Evolutionary conservation across 805 yeast genomes (phyloP), one percentile per base, ranked within the genome.

Genomic region (Cyberlindnera meyerae): DNA sequence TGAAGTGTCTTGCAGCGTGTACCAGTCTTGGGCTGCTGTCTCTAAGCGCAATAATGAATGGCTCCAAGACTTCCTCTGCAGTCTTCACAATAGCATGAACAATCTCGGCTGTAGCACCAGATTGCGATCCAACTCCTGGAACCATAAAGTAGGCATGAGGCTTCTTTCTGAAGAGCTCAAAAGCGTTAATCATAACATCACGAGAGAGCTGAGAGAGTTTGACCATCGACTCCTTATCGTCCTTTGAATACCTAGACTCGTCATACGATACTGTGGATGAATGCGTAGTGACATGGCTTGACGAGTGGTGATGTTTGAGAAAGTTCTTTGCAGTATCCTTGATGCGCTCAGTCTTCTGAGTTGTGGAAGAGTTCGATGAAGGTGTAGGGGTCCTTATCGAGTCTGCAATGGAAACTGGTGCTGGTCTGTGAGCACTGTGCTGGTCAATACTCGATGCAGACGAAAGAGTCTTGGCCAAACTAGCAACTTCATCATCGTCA

Each of bases 21-120:
- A 55, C 57, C 24, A 74, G 39, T 8, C 49, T 58, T 8, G 41
- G 38, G 43, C 65, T 68, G 3, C 59, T 48, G 39, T 66, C 68
- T 20, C 58, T 50, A 12, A 71, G 46, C 1, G 73, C 60, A 24
- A 54, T 54, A 12, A 63, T 55, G 4, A 73, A 46, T 2, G 76
- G 69, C 33, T 63, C 60, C 15, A 51, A 21, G 4, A 47, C 11
- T 1, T 37, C 43, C 5, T 20, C 11, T 6, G 39, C 31, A 8
- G 24, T 29, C 1, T 17, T 18, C 8, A 28, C 4, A 13, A 49
- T 15, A 22, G 33, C 28, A 4, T 28, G 21, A 12, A 46, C 34
- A 16, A 36, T 45, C 4, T 39, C 47, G 2, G 17, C 8, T 5
- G 32, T 27, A 5, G 20, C n/a, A 2, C 15, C 27, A 4, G 42